These are phyloP conservation scores for Pestalotiopsis sp. DNA, from an alignment of 2,329 filamentous ascomycete species.

Conservation along the genomic window DNA sequence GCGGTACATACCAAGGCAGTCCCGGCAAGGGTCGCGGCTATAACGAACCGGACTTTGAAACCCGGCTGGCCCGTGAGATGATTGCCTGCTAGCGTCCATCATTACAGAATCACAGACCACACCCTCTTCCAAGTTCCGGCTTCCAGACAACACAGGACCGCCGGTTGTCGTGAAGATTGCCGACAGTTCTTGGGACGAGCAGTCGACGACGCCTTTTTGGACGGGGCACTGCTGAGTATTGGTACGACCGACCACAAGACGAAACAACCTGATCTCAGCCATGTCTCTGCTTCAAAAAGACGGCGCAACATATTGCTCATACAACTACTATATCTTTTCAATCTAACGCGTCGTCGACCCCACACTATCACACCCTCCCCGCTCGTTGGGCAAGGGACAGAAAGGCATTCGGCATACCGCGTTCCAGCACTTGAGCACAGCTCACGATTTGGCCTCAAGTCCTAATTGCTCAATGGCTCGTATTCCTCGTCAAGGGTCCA, in stretches of 20 bases:
- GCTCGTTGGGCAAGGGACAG: not conserved
- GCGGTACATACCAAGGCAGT: not conserved
- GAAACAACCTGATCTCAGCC: not conserved
- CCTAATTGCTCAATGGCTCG: constrained; percentile 30
- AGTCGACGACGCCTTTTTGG: not conserved
- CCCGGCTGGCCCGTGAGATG: not conserved
- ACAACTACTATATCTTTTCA: not conserved
- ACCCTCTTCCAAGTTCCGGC: not conserved
- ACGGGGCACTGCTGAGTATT: not conserved
- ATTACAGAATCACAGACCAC: not conserved
- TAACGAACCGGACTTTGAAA: not conserved
- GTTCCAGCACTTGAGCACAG: not conserved
- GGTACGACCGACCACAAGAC: not conserved
- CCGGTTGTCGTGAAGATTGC: not conserved
- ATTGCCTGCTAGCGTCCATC: not conserved
- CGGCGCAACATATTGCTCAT: not conserved
- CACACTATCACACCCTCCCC: constrained; percentile 12
- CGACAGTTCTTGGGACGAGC: not conserved
- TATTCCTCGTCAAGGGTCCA: constrained; percentile 22
- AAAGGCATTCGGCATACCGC: not conserved
- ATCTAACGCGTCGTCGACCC: constrained; percentile 2
- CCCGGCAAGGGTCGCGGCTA: not conserved
- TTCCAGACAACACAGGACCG: not conserved
- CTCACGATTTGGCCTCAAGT: constrained; percentile 12
- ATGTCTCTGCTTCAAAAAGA: not conserved